Base-by-base conservation (phyloP, 2,329 filamentous ascomycete genomes). In the Xylariaceae sp. region DNA sequence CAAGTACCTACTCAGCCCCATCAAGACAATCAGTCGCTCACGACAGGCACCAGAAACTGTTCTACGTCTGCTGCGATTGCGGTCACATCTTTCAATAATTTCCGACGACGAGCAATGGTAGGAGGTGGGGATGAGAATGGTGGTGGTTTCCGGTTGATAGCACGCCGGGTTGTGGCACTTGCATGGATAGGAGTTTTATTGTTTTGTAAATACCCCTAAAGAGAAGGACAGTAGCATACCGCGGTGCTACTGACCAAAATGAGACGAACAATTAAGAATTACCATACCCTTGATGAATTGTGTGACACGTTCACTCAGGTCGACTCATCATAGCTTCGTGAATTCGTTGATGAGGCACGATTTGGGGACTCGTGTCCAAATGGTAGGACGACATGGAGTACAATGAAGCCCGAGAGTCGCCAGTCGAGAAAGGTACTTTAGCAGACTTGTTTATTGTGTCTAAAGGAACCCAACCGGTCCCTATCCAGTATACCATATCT, bases 41-140 rank as follows among this genome's bases (percentile, higher is more conserved):
- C 50, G 5, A 11, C 33, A 35, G 9, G 17, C 9, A 33, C 55
- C 40, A 94, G 89, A 91, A 90, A 90, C 73, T 94, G 42, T 92
- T 92, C 68, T 92, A 90, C 65, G 94, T 99, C 48, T 99, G 94
- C 78, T 94, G 89, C 75, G 83, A 85, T 53, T 99, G 94, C 72
- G 90, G 90, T 71, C 83, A 92, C 68, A 94, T 96, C 63, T 96
- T 90, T 68, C 74, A 78, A 64, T 84, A 70, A 62, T 31, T 11
- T 30, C 9, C 27, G 40, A 27, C 22, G 22, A 27, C 22, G 22
- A 27, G 39, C 6, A 27, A 30, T n/a, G 22, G 36, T 11, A 7
- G 31, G 38, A 12, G 31, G 44, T n/a, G 36, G 22, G 22, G 22
- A n/a, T 19, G 15, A 17, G 44, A 18, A n/a, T 31, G 18, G 18